phyloP scores from a whole-genome alignment of 495 filamentous ascomycete genomes.

The Podospora bellae-mahoneyi region DNA sequence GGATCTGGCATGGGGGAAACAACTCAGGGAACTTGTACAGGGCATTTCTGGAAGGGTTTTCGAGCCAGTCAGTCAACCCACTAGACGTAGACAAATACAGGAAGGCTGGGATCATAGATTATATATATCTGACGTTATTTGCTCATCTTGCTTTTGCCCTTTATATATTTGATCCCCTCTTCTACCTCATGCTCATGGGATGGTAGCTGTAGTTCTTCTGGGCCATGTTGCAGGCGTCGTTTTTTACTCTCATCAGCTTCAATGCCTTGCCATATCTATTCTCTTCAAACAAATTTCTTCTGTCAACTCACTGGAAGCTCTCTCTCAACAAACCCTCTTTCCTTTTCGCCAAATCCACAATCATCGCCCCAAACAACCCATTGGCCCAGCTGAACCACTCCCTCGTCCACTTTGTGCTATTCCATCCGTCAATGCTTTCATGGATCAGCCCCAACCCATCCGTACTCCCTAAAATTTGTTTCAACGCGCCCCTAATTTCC shows the following conservation, averaged over 20 bases:
- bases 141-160: constrained; percentile 3
- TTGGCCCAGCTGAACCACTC: constrained; percentile 71
- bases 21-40: neutral
- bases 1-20: neutral
- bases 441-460: constrained; percentile 59
- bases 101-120: neutral
- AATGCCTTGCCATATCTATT: neutral
- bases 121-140: neutral
- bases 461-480: constrained; percentile 50
- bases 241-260: neutral
- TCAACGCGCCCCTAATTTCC: constrained; percentile 48
- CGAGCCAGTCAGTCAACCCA: neutral
- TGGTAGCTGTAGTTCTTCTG: no score
- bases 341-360: constrained; percentile 52
- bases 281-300: no score
- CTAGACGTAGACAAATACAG: neutral
- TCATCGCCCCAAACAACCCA: constrained; percentile 64
- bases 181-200: no score
- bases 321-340: constrained; percentile 39
- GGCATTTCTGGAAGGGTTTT: neutral
- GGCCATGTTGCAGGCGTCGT: neutral
- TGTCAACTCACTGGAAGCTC: constrained; percentile 35
- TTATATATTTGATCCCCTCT: no score
- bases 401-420: constrained; percentile 54
- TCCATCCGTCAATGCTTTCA: constrained; percentile 56